Evolutionary conservation across 805 yeast genomes (phyloP), one percentile per base, ranked within the genome.

Genomic region (Monosporozyma aquatica): DNA sequence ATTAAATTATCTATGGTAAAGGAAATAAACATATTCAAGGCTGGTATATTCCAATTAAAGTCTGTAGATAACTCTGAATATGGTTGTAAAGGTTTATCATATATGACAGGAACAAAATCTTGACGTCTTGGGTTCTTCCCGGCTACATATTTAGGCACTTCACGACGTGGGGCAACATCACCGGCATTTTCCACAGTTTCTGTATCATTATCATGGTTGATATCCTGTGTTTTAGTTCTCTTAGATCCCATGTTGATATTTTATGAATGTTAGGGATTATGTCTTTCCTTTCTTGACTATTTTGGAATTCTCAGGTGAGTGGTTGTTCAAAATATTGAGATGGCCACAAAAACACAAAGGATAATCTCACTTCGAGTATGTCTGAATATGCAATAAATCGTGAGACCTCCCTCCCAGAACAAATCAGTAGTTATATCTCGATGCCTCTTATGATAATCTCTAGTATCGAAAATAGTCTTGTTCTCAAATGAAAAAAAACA

Each of bases 21-120:
- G n/a, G 53, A 48, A 15, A 59, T 53, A 41, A 59, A 58, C 6
- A 49, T 37, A 38, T 61, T 57, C 28, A 62, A 55, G 32, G 52
- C 54, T 5, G 64, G 63, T 26, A 62, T 59, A n/a, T 50, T 40
- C 65, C 65, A 61, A 17, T 56, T 50, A 56, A 56, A 51, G 17
- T 56, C 52, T 20, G 40, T 44, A 43, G 51, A 55, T 28, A 62
- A 43, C 38, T 61, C 65, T n/a, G 61, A 55, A 2, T 54, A 51
- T 5, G 64, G 56, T 40, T 53, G 54, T 25, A 62, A 38, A 6
- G 67, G 59, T 11, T 38, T 49, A 10, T 47, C 45, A 37, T 59
- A 59, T 6, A 56, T 55, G 11, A 27, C 40, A 6, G 56, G 53
- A 7, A 48, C 42, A 5, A 43, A 42, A 17, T 48, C 48, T 5